Evolutionary conservation across 768 basidiomycete genomes (phyloP), one percentile per base, ranked within the genome.

Genomic region (Multifurca ochricompacta): DNA sequence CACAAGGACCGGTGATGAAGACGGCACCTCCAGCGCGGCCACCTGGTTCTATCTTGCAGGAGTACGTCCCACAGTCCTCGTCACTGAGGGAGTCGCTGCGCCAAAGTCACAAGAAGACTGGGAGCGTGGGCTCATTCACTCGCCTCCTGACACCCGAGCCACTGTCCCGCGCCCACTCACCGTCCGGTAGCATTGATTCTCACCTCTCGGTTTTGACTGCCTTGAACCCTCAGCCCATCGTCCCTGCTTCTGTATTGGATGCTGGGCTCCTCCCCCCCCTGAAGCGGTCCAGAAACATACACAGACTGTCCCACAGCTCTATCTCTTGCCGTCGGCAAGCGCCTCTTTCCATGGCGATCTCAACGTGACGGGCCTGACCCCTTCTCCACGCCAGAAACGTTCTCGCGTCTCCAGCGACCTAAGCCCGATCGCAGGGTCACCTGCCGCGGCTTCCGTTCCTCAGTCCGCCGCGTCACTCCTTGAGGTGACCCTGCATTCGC

Each of bases 241-340:
- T 59, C 10, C 60, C 64, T 8, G 37, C 53, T 10, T 46, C 61
- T 5, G 55, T 64, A 39, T 55, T 63, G 13, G 63, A 66, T 40
- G 48, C 53, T 9, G 60, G 59, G 59, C 54, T 66, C 34, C 54
- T 19, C 36, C 48, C 0, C 65, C 62, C 44, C 62, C 63, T 7
- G 45, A 58, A 1, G 54, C 52, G 11, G 48, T 45, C 47, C 62
- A 54, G 39, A 59, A 52, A 46, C 54, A 41, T 1, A 49, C 53
- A 19, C 53, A 53, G 4, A 42, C 54, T 19, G 46, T 39, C 42
- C 61, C 49, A 27, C 55, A 52, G 25, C 34, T 52, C 30, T 31
- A 40, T 19, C 41, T 40, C 23, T 13, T 13, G 18, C 37, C n/a
- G n/a, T n/a, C 30, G 11, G 16, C 21, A 19, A 10, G 44, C 32